Conservation (phyloP, 2,329 filamentous ascomycete genomes). For the Sporothrix protearum region DNA sequence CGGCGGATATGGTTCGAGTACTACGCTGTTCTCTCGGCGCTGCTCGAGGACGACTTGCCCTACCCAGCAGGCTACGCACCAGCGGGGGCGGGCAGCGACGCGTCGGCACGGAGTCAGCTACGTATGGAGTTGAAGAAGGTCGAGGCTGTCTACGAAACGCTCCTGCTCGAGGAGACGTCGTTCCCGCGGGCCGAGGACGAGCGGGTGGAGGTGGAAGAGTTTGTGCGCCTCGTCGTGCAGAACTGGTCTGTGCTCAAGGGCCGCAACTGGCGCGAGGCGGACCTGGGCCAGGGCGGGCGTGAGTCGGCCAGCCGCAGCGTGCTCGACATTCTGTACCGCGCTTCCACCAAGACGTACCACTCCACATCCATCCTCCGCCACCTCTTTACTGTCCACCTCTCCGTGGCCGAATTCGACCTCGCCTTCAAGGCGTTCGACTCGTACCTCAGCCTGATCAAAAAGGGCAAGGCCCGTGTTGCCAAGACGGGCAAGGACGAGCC, state of each 20-base stretch:
- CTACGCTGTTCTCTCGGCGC: conserved; percentile 72
- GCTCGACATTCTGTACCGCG: conserved; percentile 83
- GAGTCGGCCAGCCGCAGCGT: conserved; percentile 70
- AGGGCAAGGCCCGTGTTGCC: conserved; percentile 76
- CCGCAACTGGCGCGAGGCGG: conserved; percentile 72
- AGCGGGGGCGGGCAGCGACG: conserved; percentile 42
- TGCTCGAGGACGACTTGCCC: conserved; percentile 64
- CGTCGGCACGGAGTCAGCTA: conserved; percentile 58
- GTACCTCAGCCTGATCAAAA: conserved; percentile 82
- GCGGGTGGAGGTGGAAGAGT: conserved; percentile 75
- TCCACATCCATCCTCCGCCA: conserved; percentile 84
- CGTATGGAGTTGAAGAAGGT: conserved; percentile 73
- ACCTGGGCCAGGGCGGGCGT: conserved; percentile 78
- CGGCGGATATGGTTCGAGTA: conserved; percentile 80
- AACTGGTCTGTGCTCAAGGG: conserved; percentile 87
- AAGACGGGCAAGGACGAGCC: conserved; percentile 70
- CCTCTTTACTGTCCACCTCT: conserved; percentile 81
- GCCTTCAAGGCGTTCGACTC: conserved; percentile 89
- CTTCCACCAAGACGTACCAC: conserved; percentile 90
- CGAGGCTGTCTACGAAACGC: conserved; percentile 72
- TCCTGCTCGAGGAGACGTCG: conserved; percentile 71
- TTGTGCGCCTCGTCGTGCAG: conserved; percentile 71
- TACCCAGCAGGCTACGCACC: conserved; percentile 51
- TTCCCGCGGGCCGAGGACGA: conserved; percentile 82
- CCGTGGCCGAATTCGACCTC: conserved; percentile 86